These are phyloP conservation scores for Kwoniella pini DNA, from an alignment of 768 basidiomycete species.

Conservation along the genomic window DNA sequence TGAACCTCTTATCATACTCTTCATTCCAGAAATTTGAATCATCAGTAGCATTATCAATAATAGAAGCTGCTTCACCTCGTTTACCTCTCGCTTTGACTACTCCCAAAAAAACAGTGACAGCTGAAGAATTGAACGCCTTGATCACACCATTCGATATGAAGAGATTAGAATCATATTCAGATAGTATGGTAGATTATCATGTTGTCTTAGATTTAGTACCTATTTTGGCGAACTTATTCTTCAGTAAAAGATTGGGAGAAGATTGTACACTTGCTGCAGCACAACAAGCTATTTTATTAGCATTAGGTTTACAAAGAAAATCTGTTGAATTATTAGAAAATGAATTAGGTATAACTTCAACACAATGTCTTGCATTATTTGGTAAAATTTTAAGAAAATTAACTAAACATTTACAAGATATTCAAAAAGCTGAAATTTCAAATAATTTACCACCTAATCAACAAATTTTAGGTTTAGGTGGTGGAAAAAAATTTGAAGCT, in stretches of 20 bases:
- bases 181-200: slow-evolving; percentile 89
- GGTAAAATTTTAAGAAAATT: slow-evolving; percentile 87
- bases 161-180: slow-evolving; percentile 90
- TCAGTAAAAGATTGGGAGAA: slow-evolving; percentile 65
- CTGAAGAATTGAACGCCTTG: slow-evolving; percentile 64
- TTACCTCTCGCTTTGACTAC: slow-evolving; percentile 3
- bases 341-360: slow-evolving; percentile 80
- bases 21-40: slow-evolving; percentile 86
- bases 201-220: slow-evolving; percentile 92
- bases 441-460: slow-evolving; percentile 57
- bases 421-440: slow-evolving; percentile 76
- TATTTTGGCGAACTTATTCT: slow-evolving; percentile 75
- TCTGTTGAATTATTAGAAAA: slow-evolving; percentile 84
- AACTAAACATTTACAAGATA: slow-evolving; percentile 68
- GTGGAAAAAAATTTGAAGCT: slow-evolving; percentile 25
- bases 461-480: slow-evolving; percentile 29
- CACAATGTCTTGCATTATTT: slow-evolving; percentile 85
- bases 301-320: slow-evolving; percentile 86
- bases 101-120: slow-evolving; percentile 50
- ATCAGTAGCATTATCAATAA: slow-evolving; percentile 78
- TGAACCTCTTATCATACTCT: slow-evolving; percentile 84
- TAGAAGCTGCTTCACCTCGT: slow-evolving; percentile 65
- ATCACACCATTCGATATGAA: slow-evolving; percentile 93
- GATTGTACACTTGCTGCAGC: slow-evolving; percentile 76
- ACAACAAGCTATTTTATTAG: slow-evolving; percentile 86